Evolutionary conservation across 176 grass and related monocot species (phyloP).

Genomic region (Hordeum marinum): DNA sequence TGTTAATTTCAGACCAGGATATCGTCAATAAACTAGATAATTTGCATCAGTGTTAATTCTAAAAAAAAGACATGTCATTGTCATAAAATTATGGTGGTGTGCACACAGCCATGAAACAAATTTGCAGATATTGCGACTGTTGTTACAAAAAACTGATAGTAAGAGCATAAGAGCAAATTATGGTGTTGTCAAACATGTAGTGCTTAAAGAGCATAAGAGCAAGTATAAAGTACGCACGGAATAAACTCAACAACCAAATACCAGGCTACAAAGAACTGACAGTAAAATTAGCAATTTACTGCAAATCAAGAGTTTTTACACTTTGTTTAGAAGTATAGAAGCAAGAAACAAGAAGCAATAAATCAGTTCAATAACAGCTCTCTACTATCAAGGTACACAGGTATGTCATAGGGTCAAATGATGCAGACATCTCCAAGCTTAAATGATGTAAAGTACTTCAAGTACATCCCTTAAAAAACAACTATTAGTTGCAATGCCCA

Average conservation of each 20-base stretch:
- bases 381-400: neutral
- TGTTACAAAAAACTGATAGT: no score
- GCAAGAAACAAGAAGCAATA: neutral
- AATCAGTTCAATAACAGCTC: neutral
- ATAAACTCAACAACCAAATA: neutral
- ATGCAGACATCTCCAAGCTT: neutral
- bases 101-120: neutral
- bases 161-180: neutral
- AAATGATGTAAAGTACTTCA: neutral
- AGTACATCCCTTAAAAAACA: neutral
- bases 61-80: neutral
- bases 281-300: neutral
- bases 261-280: neutral
- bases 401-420: neutral
- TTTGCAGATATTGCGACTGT: neutral
- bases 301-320: neutral
- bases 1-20: slow-evolving; percentile 10
- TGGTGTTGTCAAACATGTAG: neutral
- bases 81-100: neutral
- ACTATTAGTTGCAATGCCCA: neutral
- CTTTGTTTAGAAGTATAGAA: neutral
- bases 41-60: neutral
- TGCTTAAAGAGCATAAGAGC: neutral
- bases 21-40: slow-evolving; percentile 9
- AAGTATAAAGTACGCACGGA: neutral